Evolutionary conservation across 768 basidiomycete species (phyloP), one percentile per base, ranked within the genome.

Genomic region (Crucibulum laeve): DNA sequence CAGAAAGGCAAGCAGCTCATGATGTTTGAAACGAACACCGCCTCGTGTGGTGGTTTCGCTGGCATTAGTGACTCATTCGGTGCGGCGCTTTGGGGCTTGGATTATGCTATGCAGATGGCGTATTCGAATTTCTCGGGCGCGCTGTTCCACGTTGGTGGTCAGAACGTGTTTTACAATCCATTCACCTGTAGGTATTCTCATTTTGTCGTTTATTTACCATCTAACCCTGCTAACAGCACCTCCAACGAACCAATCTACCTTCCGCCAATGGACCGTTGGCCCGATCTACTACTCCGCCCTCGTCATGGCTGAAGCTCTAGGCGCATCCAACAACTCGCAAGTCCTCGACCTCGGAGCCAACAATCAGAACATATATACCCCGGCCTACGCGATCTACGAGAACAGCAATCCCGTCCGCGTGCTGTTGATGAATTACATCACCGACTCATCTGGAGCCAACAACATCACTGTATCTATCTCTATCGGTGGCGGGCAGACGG

Each of bases 321-420:
- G 86, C n/a, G 66, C 71, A 35, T 74, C 76, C 30, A 81, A 82
- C 59, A 65, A 59, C 1, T 78, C 84, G 1, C 84, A 77, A 46
- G 70, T 91, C 23, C 62, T 86, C 25, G 89, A 91, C 60, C 68
- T 87, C 24, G 58, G 58, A n/a, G 69, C 72, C 37, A 79, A 76
- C 51, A 54, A 53, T 35, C 71, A 61, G n/a, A 76, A 67, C 51
- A 64, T 70, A 11, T 77, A 64, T 49, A 84, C 82, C 4, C 84
- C 87, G 46, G 70, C 75, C 5, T 84, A 89, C 56, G 84, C 76
- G 4, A 76, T 91, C 42, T 91, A 90, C 56, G 86, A 91, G 58
- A 73, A 83, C 45, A 79, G 78, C 14, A 65, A 59, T 3, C 76
- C 83, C 3, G 70, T 72, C 6, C 74, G 82, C 33, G 70, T 87